Base-by-base conservation (phyloP, 1,139 yeast genomes). In the Pichia inconspicua region DNA sequence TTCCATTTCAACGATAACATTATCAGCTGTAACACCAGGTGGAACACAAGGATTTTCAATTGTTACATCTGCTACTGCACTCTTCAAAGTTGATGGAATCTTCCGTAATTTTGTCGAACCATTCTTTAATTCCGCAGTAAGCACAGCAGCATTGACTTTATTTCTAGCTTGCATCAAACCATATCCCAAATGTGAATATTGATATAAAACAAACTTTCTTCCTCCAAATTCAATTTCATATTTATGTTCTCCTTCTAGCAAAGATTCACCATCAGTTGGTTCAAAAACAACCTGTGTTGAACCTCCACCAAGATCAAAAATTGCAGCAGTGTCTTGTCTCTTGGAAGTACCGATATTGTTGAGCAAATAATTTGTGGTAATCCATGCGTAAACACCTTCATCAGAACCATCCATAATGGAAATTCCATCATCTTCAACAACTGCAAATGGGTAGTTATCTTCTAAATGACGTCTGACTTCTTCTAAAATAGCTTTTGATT, bases 371-470 rank as follows among this genome's bases (percentile, higher is more conserved):
- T 92, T 92, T 47, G 97, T 83, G 37, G 98, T 92, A 64, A 92
- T 84, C 99, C 99, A 92, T 1, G 98, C 98, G 62, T 80, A 92
- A n/a, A 92, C 97, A 65, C 98, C 99, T 71, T 92, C 98, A 60
- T 90, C 96, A 53, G 80, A 83, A 57, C 98, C 98, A 50, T 86
- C 92, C 97, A 92, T 90, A 59, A 92, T 84, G 11, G 90, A 76
- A 50, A 92, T 75, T 50, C 97, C 97, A 51, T 87, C 85, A 44
- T 82, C 88, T 10, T 74, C 77, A 43, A 89, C 95, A 40, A 92
- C 89, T 1, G 96, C 84, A 71, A 92, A 94, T 46, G 97, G 97
- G 65, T 79, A 92, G 55, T 86, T 82, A 1, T 70, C 68, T 62
- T 84, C 87, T 53, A 92, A 72, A 63, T 88, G 95, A 15, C 64